A percentile compares a stretch with the other conserved stretches of the same genome.
phyloP scores from a whole-genome alignment of 345 rosid species.

The Brassica nigra region DNA sequence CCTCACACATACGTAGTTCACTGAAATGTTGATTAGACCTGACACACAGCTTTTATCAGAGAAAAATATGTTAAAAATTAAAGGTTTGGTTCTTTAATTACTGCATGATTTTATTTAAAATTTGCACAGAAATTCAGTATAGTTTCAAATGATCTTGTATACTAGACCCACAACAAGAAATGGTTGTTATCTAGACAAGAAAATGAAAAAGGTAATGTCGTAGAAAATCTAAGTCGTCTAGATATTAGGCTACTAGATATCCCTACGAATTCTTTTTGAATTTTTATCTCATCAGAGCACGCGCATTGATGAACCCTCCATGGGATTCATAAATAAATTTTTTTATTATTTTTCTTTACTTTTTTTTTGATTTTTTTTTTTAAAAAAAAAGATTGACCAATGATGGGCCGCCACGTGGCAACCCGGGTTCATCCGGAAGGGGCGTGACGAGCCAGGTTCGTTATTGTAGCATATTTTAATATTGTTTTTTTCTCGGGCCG shows the following conservation, averaged over 20 bases:
- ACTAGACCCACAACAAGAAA: background rate
- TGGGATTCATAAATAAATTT: no score
- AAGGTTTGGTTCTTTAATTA: background rate
- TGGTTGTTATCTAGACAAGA: background rate
- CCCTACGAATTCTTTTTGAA: background rate
- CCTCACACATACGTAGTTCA: slow-evolving; percentile 2
- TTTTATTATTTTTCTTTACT: no score
- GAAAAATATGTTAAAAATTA: background rate
- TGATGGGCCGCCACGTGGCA: no score
- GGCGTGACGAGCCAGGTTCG: no score
- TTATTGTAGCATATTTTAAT: no score
- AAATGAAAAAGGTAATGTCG: background rate
- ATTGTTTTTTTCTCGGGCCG: no score
- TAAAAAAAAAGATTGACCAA: no score
- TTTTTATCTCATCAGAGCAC: background rate
- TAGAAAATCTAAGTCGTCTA: background rate
- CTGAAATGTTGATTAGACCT: background rate
- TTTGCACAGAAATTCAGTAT: background rate
- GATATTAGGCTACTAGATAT: background rate
- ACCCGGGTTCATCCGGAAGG: no score
- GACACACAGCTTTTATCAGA: background rate
- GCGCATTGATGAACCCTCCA: no score
- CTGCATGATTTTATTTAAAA: background rate
- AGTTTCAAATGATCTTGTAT: background rate
- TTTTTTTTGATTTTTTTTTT: no score